Evolutionary conservation across 441 rosid species (phyloP), one percentile per base, ranked within the genome.

Genomic region (Pelargonium citronellum): DNA sequence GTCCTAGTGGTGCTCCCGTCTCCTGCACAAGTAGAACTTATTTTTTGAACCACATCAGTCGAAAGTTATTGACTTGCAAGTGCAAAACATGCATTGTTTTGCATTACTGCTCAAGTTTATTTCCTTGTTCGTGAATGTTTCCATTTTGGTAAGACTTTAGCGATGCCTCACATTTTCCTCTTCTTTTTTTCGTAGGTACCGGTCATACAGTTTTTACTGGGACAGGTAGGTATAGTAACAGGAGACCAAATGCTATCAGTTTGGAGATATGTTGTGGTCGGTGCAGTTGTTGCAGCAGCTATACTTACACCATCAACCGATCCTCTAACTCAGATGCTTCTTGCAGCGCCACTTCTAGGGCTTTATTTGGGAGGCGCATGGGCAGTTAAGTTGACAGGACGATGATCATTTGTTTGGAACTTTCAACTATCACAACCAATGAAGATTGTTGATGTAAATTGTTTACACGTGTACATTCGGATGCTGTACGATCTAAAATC

Each of bases 241-340:
- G 93, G 97, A 69, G 95, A 91, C 76, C 95, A 89, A 74, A 94
- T 94, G 99, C 87, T 94, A 49, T 94, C 99, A 6, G 84, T 94
- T 27, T 94, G 99, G 99, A 84, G 94, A 82, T 91, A 94, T 39
- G 97, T 94, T 57, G 92, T 94, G 58, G 97, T 91, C 6, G 99
- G 99, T 44, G 90, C 97, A 0, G 95, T 94, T 11, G 79, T 94
- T 60, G 99, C 86, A 6, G 97, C 99, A 19, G 99, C 99, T 57
- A 84, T 94, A 16, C 84, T 94, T 49, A 94, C 99, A 12, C 99
- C 99, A 47, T 94, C 99, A 6, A 91, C 97, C 2, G 97, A 94
- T 78, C 99, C 99, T 80, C 90, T 94, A 15, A 94, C 99, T 70
- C 99, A 91, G 81, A 27, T 90, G 81, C 96, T 94, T 79, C 80